Evolutionary conservation across 169 alveolate genomes (phyloP).

Genomic region (Babesia ovis): DNA sequence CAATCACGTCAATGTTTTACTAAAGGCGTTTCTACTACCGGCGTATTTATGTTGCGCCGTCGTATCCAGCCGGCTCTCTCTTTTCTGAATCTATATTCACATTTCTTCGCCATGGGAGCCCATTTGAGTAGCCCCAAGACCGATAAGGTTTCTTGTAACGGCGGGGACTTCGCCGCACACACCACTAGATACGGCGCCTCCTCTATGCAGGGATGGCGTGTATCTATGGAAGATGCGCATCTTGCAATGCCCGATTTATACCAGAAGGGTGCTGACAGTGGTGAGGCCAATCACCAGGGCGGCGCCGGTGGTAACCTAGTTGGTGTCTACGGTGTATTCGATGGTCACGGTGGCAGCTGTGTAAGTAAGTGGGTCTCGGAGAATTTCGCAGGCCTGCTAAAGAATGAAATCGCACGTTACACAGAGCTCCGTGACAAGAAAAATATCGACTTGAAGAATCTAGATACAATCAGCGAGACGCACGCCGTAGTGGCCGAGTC

Average conservation of each 20-base stretch:
- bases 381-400: conserved; percentile 78
- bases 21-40: not conserved
- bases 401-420: conserved; percentile 30
- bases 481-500: conserved; percentile 60
- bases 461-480: conserved; percentile 21
- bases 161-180: conserved; percentile 79
- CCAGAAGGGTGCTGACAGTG: not conserved
- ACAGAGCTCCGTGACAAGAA: not conserved
- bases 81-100: conserved; percentile 30
- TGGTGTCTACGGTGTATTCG: conserved; percentile 94
- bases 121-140: conserved; percentile 88
- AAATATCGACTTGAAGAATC: not conserved
- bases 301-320: conserved; percentile 30
- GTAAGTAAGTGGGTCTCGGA: conserved; percentile 91
- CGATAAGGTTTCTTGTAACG: conserved; percentile 79
- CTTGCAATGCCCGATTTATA: conserved; percentile 71
- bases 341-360: conserved; percentile 98
- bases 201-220: conserved; percentile 96
- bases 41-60: conserved; percentile 31
- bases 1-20: not conserved
- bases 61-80: conserved; percentile 8
- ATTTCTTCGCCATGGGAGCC: conserved; percentile 83
- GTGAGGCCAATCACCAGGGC: not conserved
- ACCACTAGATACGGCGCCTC: conserved; percentile 84
- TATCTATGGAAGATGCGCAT: conserved; percentile 94